Evolutionary conservation across 2,329 filamentous ascomycete genomes (phyloP), one percentile per base, ranked within the genome.

Genomic region (Amesomyces nigricolor): DNA sequence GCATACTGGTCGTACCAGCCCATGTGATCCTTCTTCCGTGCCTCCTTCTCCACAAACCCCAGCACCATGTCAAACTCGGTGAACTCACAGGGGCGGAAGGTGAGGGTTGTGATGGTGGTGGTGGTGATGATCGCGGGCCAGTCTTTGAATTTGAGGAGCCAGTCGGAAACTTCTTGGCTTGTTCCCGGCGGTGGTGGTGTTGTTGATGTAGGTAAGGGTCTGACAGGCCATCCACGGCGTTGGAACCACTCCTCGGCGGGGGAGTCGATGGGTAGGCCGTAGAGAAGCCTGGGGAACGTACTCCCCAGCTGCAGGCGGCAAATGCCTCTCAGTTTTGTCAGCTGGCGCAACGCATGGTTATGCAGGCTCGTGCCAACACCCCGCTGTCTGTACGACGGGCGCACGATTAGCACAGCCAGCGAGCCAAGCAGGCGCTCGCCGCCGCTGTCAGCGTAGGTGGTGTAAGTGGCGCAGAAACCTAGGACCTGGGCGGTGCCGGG

Each of bases 1-100:
- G 73, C 74, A 60, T 83, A 85, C 62, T 82, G 78, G 62, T 84
- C 80, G 61, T 78, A 82, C 78, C 80, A 82, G 43, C 80, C 80
- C 61, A 81, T 75, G 44, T 74, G 72, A 35, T 73, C 70, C 57
- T 78, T 75, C 47, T 70, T 71, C 9, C 67, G 66, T 0, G 76
- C 77, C 51, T 78, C 75, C 48, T 68, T 71, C 51, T 75, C 74
- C 9, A 80, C 78, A 60, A 83, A 73, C 2, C 73, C 72, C 47
- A 80, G 63, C 2, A 83, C 75, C 29, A 65, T 60, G 38, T 73
- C 66, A 54, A 75, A 75, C 57, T 83, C 79, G 29, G 67, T 57
- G 29, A 73, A 65, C 29, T 72, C 71, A 60, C 78, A 80, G 16
- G 67, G 65, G 32, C 74, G 71, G 59, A 81, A 78, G 5, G 61